Evolutionary conservation across 176 grass and related monocot genomes (phyloP), one percentile per base, ranked within the genome.

Genomic region (Dactylis glomerata): DNA sequence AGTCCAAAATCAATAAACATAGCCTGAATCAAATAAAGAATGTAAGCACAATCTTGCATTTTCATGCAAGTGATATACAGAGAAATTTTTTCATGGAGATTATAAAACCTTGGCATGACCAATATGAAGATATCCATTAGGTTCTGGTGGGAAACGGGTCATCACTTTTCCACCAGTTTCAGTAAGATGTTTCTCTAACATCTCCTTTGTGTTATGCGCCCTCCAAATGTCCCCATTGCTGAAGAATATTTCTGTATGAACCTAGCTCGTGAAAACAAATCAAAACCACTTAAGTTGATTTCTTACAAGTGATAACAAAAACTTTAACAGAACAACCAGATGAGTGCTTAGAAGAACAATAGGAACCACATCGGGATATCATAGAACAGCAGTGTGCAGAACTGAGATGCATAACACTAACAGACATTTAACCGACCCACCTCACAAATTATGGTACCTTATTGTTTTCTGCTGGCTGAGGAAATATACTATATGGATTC

Each of bases 1-100:
- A 99, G 84, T 66, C 96, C 96, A 90, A 96, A 99, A 91, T 96
- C 91, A 86, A 99, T 94, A 83, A 99, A 94, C 96, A 99, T 99
- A 71, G 96, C 93, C 96, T 99, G 89, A 56, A 92, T 83, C 65
- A 82, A 14, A 72, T 40, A 27, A 86, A 84, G n/a, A 27, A 84
- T 77, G 51, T 83, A 69, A 92, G 58, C 40, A 82, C 47, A 55
- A 88, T 79, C 32, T 75, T 81, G 32, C 51, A 63, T 37, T 70
- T 83, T 73, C 17, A 86, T 73, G 44, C 75, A 87, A 19, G 32
- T 55, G 27, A 20, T 73, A 64, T 47, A 20, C 31, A 86, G 68
- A n/a, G 27, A 81, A 75, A 42, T 51, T 33, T 49, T 41, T 65
- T 68, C 12, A 88, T 54, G 46, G 34, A 75, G 32, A 88, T 44